Conservation (phyloP, 345 rosid species). For the Citrus glauca region DNA sequence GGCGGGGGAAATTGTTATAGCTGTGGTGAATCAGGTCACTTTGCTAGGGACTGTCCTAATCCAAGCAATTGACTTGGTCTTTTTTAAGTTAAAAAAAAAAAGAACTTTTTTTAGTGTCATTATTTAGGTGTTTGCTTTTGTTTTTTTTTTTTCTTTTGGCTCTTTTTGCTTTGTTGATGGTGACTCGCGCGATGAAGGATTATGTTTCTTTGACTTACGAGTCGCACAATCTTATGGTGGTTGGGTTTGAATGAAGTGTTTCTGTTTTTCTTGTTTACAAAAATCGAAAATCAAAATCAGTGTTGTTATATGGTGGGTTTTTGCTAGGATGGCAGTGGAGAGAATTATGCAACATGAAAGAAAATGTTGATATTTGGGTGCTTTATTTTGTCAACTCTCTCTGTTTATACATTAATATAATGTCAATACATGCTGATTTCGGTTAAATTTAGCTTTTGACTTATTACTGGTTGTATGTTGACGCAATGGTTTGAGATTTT, state of each 20-base stretch:
- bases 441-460: neutral
- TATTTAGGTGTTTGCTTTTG: neutral
- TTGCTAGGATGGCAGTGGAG: constrained; percentile 26
- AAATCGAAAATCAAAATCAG: constrained; percentile 6
- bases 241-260: neutral
- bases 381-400: constrained; percentile 19
- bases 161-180: neutral
- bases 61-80: constrained; percentile 36
- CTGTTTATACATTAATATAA: constrained; percentile 30
- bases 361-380: neutral
- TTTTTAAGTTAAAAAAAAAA: neutral
- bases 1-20: constrained; percentile 56
- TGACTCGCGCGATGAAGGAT: neutral
- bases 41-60: constrained; percentile 79
- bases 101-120: neutral
- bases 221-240: neutral
- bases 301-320: constrained; percentile 6
- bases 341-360: neutral
- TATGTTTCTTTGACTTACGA: neutral
- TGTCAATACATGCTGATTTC: constrained; percentile 38
- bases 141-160: neutral
- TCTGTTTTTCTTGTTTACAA: neutral
- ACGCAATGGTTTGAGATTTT: neutral
- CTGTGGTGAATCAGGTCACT: constrained; percentile 86
- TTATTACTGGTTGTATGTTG: no score